Evolutionary conservation across 805 yeast species (phyloP).

Genomic region (Starmera quercuum): DNA sequence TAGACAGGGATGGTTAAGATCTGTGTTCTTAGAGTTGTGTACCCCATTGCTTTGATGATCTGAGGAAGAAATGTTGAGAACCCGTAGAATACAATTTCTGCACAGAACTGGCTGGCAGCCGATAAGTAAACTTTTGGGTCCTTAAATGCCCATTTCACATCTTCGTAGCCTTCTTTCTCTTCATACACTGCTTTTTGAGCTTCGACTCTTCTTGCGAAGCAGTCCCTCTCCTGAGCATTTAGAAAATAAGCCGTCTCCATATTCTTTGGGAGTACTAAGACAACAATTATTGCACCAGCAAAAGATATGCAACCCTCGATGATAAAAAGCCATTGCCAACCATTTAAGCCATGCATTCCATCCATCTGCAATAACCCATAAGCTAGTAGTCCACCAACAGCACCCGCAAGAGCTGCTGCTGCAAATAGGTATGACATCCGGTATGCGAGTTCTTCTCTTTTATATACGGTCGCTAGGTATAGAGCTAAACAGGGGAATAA

Average conservation of each 20-base stretch:
- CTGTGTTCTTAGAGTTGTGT: slow-evolving; percentile 32
- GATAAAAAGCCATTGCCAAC: slow-evolving; percentile 45
- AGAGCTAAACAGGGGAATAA: slow-evolving; percentile 42
- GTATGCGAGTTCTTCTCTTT: slow-evolving; percentile 39
- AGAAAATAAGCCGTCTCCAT: slow-evolving; percentile 32
- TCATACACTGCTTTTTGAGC: slow-evolving; percentile 29
- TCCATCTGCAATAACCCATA: slow-evolving; percentile 35
- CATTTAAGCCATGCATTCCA: slow-evolving; percentile 31
- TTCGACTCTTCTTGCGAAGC: slow-evolving; percentile 26
- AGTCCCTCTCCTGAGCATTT: slow-evolving; percentile 30
- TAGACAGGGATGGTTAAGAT: slow-evolving; percentile 38
- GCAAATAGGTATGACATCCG: slow-evolving; percentile 25
- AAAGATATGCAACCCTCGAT: slow-evolving; percentile 41
- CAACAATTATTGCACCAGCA: slow-evolving; percentile 26
- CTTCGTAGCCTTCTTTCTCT: slow-evolving; percentile 28
- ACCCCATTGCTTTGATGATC: slow-evolving; percentile 36
- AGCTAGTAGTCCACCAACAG: slow-evolving; percentile 49
- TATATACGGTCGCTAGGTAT: slow-evolving; percentile 39
- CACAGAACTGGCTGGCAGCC: slow-evolving; percentile 36
- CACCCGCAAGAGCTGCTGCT: slow-evolving; percentile 30
- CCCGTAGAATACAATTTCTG: slow-evolving; percentile 34
- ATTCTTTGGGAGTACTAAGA: slow-evolving; percentile 31
- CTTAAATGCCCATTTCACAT: slow-evolving; percentile 26
- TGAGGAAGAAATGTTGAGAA: slow-evolving; percentile 39
- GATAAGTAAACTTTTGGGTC: slow-evolving; percentile 30